A percentile compares a stretch with the other conserved stretches of the same genome.
Evolutionary conservation across 2,329 filamentous ascomycete genomes (phyloP).

Genomic region (Fusarium acutatum): DNA sequence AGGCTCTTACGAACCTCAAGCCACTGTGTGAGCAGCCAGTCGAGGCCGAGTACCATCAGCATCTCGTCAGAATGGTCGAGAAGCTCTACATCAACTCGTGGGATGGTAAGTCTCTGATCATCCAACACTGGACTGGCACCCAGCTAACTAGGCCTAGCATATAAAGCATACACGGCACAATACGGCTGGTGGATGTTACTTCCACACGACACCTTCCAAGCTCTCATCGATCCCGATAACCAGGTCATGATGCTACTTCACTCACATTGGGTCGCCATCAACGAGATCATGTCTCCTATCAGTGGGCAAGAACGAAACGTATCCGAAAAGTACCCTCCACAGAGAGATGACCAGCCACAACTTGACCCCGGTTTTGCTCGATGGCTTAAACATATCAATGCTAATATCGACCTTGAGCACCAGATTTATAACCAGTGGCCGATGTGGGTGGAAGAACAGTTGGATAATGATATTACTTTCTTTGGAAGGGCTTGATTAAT

Average conservation of each 20-base stretch:
- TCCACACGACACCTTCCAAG: slow-evolving; percentile 60
- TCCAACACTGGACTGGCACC: background rate
- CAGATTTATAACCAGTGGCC: slow-evolving; percentile 61
- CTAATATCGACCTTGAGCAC: slow-evolving; percentile 55
- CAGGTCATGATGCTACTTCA: slow-evolving; percentile 59
- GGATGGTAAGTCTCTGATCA: slow-evolving; percentile 52
- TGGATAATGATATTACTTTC: slow-evolving; percentile 54
- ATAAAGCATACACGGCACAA: slow-evolving; percentile 58
- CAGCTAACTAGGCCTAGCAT: slow-evolving; percentile 50
- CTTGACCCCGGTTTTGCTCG: slow-evolving; percentile 56
- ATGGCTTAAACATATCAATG: slow-evolving; percentile 62
- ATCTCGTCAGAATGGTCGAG: slow-evolving; percentile 57
- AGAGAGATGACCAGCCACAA: slow-evolving; percentile 23
- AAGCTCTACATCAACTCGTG: slow-evolving; percentile 63
- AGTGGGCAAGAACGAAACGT: slow-evolving; percentile 52
- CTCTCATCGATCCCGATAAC: slow-evolving; percentile 57
- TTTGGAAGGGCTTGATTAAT: slow-evolving; percentile 49
- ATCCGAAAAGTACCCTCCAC: slow-evolving; percentile 43
- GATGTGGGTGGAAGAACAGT: slow-evolving; percentile 61
- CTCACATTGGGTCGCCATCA: slow-evolving; percentile 63
- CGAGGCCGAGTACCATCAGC: slow-evolving; percentile 56
- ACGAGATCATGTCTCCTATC: slow-evolving; percentile 62
- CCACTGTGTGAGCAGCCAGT: slow-evolving; percentile 55
- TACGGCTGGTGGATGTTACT: slow-evolving; percentile 68
- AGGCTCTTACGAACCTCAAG: slow-evolving; percentile 52